Conservation (phyloP, 1,139 yeast genomes). For the Torulaspora pretoriensis region DNA sequence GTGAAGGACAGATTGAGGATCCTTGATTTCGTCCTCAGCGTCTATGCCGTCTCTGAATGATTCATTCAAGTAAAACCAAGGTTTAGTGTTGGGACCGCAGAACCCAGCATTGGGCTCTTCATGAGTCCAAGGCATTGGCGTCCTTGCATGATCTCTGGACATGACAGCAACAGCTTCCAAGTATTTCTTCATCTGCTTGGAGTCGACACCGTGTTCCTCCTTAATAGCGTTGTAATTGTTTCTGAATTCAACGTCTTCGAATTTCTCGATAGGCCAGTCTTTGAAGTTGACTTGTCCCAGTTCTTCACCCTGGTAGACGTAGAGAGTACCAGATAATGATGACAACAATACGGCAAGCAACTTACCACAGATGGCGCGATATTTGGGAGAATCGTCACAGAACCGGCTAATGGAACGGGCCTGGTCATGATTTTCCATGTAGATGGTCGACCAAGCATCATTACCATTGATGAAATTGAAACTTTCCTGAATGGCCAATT, state of each 20-base stretch:
- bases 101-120: conserved; percentile 46
- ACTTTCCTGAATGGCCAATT: conserved; percentile 39
- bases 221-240: conserved; percentile 42
- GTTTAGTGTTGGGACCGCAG: conserved; percentile 40
- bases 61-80: conserved; percentile 56
- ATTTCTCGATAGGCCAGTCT: conserved; percentile 48
- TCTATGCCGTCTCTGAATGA: conserved; percentile 46
- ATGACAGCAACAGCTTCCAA: conserved; percentile 40
- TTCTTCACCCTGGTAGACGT: conserved; percentile 59
- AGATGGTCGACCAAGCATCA: conserved; percentile 58
- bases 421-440: conserved; percentile 57
- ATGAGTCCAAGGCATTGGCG: conserved; percentile 58
- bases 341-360: conserved; percentile 46
- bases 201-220: conserved; percentile 37
- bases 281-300: conserved; percentile 53
- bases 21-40: conserved; percentile 46
- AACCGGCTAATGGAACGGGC: conserved; percentile 52
- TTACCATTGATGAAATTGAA: conserved; percentile 44
- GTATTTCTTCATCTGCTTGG: conserved; percentile 36
- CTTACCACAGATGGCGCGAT: conserved; percentile 43
- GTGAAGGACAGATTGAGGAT: conserved; percentile 46
- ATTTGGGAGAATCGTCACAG: conserved; percentile 43
- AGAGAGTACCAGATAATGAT: conserved; percentile 53
- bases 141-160: conserved; percentile 54
- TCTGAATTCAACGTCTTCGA: conserved; percentile 48